phyloP scores from a whole-genome alignment of 2,329 filamentous ascomycete species.

The Cladosporium phlei region DNA sequence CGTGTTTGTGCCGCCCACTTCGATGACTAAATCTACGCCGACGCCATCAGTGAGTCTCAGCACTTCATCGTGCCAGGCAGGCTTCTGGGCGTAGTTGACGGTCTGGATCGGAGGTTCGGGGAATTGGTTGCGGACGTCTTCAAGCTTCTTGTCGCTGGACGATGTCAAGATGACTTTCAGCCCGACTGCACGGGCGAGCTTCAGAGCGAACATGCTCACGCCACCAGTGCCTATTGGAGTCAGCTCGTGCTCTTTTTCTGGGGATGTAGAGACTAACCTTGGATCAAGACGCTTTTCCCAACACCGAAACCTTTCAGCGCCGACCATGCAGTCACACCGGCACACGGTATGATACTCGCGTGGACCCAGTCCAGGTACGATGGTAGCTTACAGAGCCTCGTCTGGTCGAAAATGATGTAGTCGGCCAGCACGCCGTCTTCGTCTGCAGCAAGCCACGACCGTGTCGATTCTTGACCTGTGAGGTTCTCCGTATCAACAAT shows the following conservation, averaged over 20 bases:
- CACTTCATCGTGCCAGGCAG: slow-evolving; percentile 55
- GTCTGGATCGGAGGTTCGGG: slow-evolving; percentile 42
- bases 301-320: slow-evolving; percentile 1
- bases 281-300: slow-evolving; percentile 36
- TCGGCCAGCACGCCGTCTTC: slow-evolving; percentile 43
- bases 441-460: slow-evolving; percentile 43
- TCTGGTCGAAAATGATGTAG: slow-evolving; percentile 40
- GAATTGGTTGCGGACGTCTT: slow-evolving; percentile 49
- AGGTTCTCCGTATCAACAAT: slow-evolving; percentile 41
- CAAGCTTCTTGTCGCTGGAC: slow-evolving; percentile 49
- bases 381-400: slow-evolving; percentile 35
- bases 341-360: slow-evolving; percentile 40
- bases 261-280: slow-evolving; percentile 33
- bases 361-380: slow-evolving; percentile 35
- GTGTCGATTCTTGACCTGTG: slow-evolving; percentile 33
- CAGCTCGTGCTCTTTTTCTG: neutral
- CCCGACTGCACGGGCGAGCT: slow-evolving; percentile 26
- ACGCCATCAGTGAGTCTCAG: slow-evolving; percentile 37
- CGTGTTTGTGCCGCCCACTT: slow-evolving; percentile 43
- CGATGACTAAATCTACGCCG: slow-evolving; percentile 43
- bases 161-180: slow-evolving; percentile 40
- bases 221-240: slow-evolving; percentile 12
- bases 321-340: slow-evolving; percentile 44
- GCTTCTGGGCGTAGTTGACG: slow-evolving; percentile 54
- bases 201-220: slow-evolving; percentile 29